A percentile compares a stretch with the other conserved stretches of the same genome.
These are phyloP conservation scores for Knoxia roxburghii DNA, from an alignment of 257 asterid genomes.

Conservation along the genomic window DNA sequence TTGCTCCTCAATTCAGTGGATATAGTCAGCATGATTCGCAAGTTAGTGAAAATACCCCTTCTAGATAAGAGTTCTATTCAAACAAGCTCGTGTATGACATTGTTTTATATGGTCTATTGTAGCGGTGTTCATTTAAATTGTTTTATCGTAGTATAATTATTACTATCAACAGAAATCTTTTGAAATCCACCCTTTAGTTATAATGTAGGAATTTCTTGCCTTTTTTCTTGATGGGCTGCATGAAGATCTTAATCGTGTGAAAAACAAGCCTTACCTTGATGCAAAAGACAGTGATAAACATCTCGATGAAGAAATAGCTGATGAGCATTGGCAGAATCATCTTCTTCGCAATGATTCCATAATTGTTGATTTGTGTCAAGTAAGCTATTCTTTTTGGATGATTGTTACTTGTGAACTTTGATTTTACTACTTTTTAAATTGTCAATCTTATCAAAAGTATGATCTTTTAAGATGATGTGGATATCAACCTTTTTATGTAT, in stretches of 20 bases:
- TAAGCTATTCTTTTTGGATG: slow-evolving; percentile 23
- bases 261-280: slow-evolving; percentile 52
- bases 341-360: slow-evolving; percentile 59
- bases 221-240: slow-evolving; percentile 77
- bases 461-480: background rate
- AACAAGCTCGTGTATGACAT: background rate
- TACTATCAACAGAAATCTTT: too few relatives aligned
- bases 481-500: background rate
- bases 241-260: slow-evolving; percentile 77
- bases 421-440: background rate
- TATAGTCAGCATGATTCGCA: slow-evolving; percentile 73
- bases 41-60: slow-evolving; percentile 33
- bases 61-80: background rate
- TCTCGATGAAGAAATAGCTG: slow-evolving; percentile 63
- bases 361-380: slow-evolving; percentile 64
- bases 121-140: too few relatives aligned
- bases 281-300: slow-evolving; percentile 44
- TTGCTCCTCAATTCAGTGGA: slow-evolving; percentile 65
- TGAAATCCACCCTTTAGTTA: too few relatives aligned
- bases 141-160: too few relatives aligned
- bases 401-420: background rate
- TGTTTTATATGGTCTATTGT: too few relatives aligned
- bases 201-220: slow-evolving; percentile 58
- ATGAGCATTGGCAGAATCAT: slow-evolving; percentile 68
- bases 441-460: too few relatives aligned